Conservation (phyloP, 2,329 filamentous ascomycete genomes). For the Aspergillus versicolor region DNA sequence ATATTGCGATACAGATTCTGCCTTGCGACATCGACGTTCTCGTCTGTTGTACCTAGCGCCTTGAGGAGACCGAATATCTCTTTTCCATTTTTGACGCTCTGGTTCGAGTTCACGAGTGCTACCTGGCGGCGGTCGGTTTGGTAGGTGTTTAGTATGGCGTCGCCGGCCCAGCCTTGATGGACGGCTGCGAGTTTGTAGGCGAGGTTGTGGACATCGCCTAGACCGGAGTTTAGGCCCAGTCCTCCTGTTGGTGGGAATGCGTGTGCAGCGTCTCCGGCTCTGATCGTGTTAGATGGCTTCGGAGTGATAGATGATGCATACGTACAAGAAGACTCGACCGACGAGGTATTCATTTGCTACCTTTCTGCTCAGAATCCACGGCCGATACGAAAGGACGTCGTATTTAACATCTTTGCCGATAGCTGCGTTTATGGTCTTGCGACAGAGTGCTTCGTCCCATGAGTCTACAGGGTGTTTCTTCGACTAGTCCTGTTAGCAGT, state of each 20-base stretch:
- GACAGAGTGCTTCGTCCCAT: conserved; percentile 38
- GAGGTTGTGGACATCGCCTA: conserved; percentile 53
- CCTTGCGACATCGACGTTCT: conserved; percentile 1
- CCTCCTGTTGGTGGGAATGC: conserved; percentile 55
- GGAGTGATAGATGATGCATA: no score
- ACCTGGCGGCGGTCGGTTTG: conserved; percentile 39
- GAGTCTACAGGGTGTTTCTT: conserved; percentile 34
- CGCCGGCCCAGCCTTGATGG: conserved; percentile 28
- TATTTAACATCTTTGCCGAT: conserved; percentile 29
- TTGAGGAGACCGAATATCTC: conserved; percentile 45
- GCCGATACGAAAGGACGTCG: conserved; percentile 42
- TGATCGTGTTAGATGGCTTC: neutral
- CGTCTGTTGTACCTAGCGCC: conserved; percentile 36
- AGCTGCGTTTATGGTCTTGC: conserved; percentile 32
- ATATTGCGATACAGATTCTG: conserved; percentile 13
- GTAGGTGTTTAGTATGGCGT: conserved; percentile 38
- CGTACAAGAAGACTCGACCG: conserved; percentile 40
- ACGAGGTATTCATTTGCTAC: conserved; percentile 39
- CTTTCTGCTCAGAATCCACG: conserved; percentile 44
- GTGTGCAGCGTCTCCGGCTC: conserved; percentile 56
- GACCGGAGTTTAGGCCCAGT: conserved; percentile 55
- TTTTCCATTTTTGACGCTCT: conserved; percentile 47
- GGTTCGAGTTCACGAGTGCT: conserved; percentile 40
- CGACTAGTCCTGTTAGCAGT: conserved; percentile 17
- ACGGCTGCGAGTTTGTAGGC: conserved; percentile 43